Base-by-base conservation (phyloP, 345 rosid genomes). In the Populus euphratica region DNA sequence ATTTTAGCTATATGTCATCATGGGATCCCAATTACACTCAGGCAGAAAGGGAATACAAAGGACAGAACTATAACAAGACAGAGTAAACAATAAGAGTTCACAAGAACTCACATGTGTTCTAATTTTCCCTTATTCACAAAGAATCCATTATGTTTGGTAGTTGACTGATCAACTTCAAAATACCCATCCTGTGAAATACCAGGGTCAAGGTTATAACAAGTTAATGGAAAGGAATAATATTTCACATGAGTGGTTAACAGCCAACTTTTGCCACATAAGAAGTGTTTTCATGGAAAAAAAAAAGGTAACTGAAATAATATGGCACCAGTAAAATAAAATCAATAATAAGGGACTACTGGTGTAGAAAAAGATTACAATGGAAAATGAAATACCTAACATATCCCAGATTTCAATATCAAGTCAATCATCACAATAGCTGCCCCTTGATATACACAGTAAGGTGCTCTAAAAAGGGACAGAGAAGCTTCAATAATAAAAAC, bases 131-230 rank as follows among this genome's bases (percentile, higher is more conserved):
- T 70, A 21, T 75, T 80, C 43, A 80, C 79, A 52, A 80, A 71
- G 74, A 80, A 75, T 50, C 83, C 83, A 29, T 80, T 72, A 63
- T 80, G 83, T 59, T 75, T 75, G 36, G 52, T 80, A 6, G 83
- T 52, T 76, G 83, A 50, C 13, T 44, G 39, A 65, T 80, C 79
- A 70, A 80, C 73, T 76, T 75, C 76, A 63, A 80, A 80, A 76
- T 75, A 80, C 41, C 75, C 79, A 54, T 80, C 83, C 83, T 80
- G 73, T 36, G 10, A 65, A 64, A 36, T 39, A 44, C 14, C 27
- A 8, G 36, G 47, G 27, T 10, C 38, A 31, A n/a, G 4, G 4
- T 31, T 31, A 16, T 31, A 56, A 72, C 59, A 73, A 31, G 54
- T 9, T 49, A 43, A 20, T 7, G 7, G 59, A 52, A 52, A 52